phyloP scores from a whole-genome alignment of 2,329 filamentous ascomycete species.

The Epichloe scottii region DNA sequence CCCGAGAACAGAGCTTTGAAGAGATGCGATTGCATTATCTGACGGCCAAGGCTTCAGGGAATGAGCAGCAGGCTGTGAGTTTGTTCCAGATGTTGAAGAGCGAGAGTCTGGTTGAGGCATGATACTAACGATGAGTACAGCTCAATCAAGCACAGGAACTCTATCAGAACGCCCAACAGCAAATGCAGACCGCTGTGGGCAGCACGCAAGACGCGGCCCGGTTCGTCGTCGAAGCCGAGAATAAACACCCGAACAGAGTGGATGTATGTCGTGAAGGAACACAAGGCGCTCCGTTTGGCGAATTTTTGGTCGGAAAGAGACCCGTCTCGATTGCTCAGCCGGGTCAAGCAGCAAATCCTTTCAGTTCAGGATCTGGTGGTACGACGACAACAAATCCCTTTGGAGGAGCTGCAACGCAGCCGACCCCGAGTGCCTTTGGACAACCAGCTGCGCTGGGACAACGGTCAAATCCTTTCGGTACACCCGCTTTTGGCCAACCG shows the following conservation, averaged over 20 bases:
- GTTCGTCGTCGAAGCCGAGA: conserved; percentile 52
- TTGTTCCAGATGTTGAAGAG: neutral
- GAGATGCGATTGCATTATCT: conserved; percentile 72
- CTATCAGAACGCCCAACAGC: conserved; percentile 51
- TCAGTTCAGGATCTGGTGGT: conserved; percentile 19
- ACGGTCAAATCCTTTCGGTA: conserved; percentile 23
- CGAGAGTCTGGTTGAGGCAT: neutral
- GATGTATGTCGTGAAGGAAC: conserved; percentile 45
- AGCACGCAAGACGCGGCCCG: conserved; percentile 61
- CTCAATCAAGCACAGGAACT: conserved; percentile 47
- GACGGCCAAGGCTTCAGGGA: conserved; percentile 45
- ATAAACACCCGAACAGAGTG: conserved; percentile 62
- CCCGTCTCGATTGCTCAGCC: conserved; percentile 14
- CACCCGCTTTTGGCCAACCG: conserved; percentile 23
- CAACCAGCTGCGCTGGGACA: conserved; percentile 21
- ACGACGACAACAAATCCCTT: conserved; percentile 15
- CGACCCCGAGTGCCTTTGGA: conserved; percentile 25
- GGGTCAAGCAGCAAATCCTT: conserved; percentile 27
- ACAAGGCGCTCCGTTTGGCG: conserved; percentile 30
- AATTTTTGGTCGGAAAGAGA: conserved; percentile 30
- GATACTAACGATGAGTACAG: conserved; percentile 22
- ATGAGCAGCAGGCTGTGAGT: conserved; percentile 39
- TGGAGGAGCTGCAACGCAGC: conserved; percentile 13
- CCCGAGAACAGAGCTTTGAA: conserved; percentile 77
- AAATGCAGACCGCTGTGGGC: conserved; percentile 57